Evolutionary conservation across 2,329 filamentous ascomycete genomes (phyloP), one percentile per base, ranked within the genome.

Genomic region (Alternaria solani): DNA sequence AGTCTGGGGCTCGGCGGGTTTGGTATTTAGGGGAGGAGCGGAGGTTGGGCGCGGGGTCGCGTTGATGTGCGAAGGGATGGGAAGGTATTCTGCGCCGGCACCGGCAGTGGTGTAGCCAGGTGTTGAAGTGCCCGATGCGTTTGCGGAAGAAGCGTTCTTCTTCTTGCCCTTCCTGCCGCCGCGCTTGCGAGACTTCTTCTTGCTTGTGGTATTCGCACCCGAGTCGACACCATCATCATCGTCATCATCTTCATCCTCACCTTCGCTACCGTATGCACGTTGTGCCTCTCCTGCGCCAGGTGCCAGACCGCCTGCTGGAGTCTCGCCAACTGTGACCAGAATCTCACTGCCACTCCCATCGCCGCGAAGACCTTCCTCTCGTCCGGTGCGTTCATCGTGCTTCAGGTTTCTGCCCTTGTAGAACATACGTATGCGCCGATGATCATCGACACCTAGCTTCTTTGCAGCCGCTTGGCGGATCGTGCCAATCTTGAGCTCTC

Each of bases 391-490:
- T 34, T 84, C 80, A 42, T 87, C 85, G 65, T 91, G 87, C 76
- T 90, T 91, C 52, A 94, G 79, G 66, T 89, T 87, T 63, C 85
- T 85, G 56, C 91, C 91, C 76, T 92, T 92, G 82, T 91, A 92
- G 59, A 91, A 83, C 72, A 94, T 83, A 76, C 89, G 91, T 73
- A 93, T 81, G 47, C 84, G 81, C 75, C 72, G 82, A 74, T 71
- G 80, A 46, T 88, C 84, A 5, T 85, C 82, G 32, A 92, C 79
- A 53, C 87, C 86, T 79, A 92, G 85, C 74, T 91, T 84, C 66
- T 89, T 82, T 55, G 86, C 88, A 5, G 88, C 86, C n/a, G 90
- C 88, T 55, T 89, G 84, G 58, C 87, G 85, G 32, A 94, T 83
- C 68, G 91, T 89, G 55, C 83, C 80, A 34, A 93, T 87, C 34